These are phyloP conservation scores for Setaria viridis DNA, from an alignment of 202 grass and related monocot genomes.

Conservation along the genomic window DNA sequence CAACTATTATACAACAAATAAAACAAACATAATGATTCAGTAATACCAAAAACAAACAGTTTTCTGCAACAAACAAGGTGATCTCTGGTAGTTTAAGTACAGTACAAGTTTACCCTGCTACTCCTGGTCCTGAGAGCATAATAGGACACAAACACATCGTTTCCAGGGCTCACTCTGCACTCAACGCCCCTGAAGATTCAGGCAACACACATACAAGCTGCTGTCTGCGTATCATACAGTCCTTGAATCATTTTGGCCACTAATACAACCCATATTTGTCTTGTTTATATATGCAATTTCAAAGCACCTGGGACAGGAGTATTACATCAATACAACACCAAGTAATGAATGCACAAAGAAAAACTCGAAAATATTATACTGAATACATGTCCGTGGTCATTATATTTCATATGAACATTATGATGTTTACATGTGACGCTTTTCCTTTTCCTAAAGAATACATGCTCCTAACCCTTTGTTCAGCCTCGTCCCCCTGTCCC, in stretches of 20 bases:
- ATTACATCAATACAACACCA: not conserved
- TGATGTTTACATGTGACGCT: conserved; percentile 46
- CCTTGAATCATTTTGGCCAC: not conserved
- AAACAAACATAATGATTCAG: no score
- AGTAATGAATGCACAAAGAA: not conserved
- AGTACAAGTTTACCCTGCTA: not conserved
- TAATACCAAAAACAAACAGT: not conserved
- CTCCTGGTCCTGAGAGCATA: not conserved
- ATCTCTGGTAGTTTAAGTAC: not conserved
- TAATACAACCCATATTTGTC: not conserved
- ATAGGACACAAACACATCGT: not conserved
- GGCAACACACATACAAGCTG: not conserved
- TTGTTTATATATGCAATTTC: not conserved
- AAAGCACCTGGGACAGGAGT: not conserved
- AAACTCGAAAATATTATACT: not conserved
- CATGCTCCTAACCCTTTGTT: conserved; percentile 37
- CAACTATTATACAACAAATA: no score
- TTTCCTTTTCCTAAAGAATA: conserved; percentile 55
- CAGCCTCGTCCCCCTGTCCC: conserved; percentile 19
- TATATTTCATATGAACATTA: conserved; percentile 54
- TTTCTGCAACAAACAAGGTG: not conserved
- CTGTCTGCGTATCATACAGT: not conserved
- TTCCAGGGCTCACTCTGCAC: not conserved
- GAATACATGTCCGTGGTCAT: not conserved
- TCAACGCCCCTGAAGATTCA: not conserved